phyloP scores from a whole-genome alignment of 2,329 filamentous ascomycete species.

The Paraphoma chrysanthemicola region DNA sequence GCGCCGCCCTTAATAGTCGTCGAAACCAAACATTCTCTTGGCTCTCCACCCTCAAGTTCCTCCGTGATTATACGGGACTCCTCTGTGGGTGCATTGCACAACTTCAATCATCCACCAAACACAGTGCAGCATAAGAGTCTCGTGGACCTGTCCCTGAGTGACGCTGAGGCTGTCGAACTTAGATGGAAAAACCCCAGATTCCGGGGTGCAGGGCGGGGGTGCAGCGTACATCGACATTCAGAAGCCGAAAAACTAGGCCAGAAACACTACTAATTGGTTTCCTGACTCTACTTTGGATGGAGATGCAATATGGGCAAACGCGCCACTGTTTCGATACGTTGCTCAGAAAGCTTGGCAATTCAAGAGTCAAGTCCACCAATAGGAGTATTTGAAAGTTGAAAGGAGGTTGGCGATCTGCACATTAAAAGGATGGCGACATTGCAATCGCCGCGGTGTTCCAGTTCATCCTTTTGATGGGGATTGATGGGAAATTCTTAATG shows the following conservation, averaged over 20 bases:
- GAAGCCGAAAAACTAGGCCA: conserved; percentile 8
- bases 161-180: conserved; percentile 5
- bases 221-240: conserved; percentile 7
- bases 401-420: neutral
- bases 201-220: conserved; percentile 10
- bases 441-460: neutral
- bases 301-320: conserved; percentile 19
- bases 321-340: conserved; percentile 21
- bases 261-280: conserved; percentile 9
- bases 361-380: conserved; percentile 29
- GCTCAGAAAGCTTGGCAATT: conserved; percentile 24
- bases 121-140: conserved; percentile 6
- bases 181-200: conserved; percentile 1
- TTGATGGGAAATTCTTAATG: neutral
- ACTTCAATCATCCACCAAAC: conserved; percentile 31
- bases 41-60: conserved; percentile 13
- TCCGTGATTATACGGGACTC: conserved; percentile 17
- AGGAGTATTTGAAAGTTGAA: conserved; percentile 10
- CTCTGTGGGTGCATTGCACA: neutral
- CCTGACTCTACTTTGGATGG: conserved; percentile 5
- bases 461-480: neutral
- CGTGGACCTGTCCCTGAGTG: conserved; percentile 8
- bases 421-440: neutral
- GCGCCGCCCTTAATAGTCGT: conserved; percentile 23
- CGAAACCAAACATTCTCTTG: conserved; percentile 5